These are phyloP conservation scores for Solanum sejunctum DNA, from an alignment of 257 asterid genomes.

Conservation along the genomic window DNA sequence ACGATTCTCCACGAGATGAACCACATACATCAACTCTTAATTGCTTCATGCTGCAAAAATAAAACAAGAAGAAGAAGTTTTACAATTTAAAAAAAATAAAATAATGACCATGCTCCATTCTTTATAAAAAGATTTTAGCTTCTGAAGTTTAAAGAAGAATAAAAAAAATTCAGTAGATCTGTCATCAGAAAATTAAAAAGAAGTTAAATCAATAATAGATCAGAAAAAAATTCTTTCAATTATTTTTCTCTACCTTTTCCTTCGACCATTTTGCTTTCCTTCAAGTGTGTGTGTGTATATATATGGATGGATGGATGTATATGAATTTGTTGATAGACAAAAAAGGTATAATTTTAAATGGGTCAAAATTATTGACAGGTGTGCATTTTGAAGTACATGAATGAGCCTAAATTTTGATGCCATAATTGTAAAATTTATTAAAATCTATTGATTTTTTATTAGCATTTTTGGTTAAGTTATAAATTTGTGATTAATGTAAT, in stretches of 20 bases:
- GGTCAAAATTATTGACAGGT: not conserved
- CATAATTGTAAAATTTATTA: not conserved
- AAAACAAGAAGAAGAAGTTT: not conserved
- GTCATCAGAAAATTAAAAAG: not conserved
- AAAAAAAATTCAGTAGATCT: slow-evolving; percentile 38
- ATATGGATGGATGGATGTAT: no score
- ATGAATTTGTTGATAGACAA: not conserved
- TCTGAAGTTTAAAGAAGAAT: slow-evolving; percentile 15
- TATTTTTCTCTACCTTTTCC: not conserved
- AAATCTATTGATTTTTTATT: not conserved
- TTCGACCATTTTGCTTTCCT: not conserved
- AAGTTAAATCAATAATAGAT: slow-evolving; percentile 11
- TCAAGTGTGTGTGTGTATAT: not conserved
- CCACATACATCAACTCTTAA: slow-evolving; percentile 50
- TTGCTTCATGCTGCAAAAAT: slow-evolving; percentile 62
- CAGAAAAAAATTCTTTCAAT: slow-evolving; percentile 3
- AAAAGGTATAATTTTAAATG: not conserved
- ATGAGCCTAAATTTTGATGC: not conserved
- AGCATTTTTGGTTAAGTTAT: not conserved
- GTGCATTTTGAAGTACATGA: not conserved
- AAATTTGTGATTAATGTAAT: not conserved
- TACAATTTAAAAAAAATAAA: not conserved
- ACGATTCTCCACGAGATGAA: slow-evolving; percentile 71
- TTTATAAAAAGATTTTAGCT: slow-evolving; percentile 23
- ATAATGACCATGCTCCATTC: not conserved